Evolutionary conservation across 139 green algal species (phyloP).

Genomic region (Axilococcus clingmanii): DNA sequence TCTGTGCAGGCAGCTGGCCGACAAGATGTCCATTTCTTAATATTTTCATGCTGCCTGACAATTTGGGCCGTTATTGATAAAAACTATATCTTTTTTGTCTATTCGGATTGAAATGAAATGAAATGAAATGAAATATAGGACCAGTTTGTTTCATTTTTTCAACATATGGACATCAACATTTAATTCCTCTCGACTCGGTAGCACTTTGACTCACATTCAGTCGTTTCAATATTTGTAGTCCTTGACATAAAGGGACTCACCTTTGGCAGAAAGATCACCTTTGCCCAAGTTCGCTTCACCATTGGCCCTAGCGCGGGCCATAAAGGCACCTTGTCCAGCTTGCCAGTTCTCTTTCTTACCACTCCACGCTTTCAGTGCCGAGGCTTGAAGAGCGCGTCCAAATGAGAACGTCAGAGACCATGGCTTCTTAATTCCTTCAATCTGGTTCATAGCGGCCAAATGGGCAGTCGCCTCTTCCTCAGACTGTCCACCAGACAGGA

Average conservation of each 20-base stretch:
- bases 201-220: too few relatives aligned
- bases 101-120: too few relatives aligned
- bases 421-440: slow-evolving; percentile 44
- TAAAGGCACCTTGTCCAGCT: slow-evolving; percentile 46
- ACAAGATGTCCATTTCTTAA: slow-evolving; percentile 19
- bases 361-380: slow-evolving; percentile 58
- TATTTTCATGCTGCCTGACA: too few relatives aligned
- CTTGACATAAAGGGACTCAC: slow-evolving; percentile 36
- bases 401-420: slow-evolving; percentile 88
- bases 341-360: slow-evolving; percentile 52
- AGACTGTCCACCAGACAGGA: slow-evolving; percentile 61
- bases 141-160: too few relatives aligned
- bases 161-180: too few relatives aligned
- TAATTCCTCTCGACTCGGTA: too few relatives aligned
- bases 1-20: neutral
- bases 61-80: too few relatives aligned
- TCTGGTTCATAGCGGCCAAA: slow-evolving; percentile 57
- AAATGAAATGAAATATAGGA: too few relatives aligned
- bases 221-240: slow-evolving; percentile 36
- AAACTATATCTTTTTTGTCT: too few relatives aligned
- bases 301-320: slow-evolving; percentile 56
- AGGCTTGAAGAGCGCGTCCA: slow-evolving; percentile 60
- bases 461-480: slow-evolving; percentile 81
- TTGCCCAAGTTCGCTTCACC: slow-evolving; percentile 48
- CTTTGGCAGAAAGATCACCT: slow-evolving; percentile 23